Conservation (phyloP, 179 eudicot species). For the Sideroxylon spinosum region DNA sequence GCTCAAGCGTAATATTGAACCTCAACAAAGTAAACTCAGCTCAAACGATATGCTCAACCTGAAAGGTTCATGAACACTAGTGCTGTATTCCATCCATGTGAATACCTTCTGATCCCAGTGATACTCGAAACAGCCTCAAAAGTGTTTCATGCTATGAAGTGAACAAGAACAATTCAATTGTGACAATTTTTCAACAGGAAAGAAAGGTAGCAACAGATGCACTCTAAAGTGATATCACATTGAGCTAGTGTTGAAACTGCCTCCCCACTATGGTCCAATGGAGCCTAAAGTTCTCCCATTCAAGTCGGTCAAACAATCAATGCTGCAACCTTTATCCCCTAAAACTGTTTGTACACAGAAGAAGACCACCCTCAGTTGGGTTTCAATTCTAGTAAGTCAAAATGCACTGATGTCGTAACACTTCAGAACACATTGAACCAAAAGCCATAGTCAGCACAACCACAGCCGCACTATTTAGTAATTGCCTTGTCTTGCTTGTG, state of each 20-base stretch:
- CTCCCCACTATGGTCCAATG: not conserved
- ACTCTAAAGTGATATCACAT: not conserved
- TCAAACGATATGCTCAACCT: not conserved
- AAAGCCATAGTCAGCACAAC: not conserved
- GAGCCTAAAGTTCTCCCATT: too few species aligned
- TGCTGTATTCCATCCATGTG: not conserved
- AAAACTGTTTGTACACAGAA: not conserved
- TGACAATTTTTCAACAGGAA: not conserved
- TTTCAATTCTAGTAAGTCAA: not conserved
- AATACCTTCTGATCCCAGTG: not conserved
- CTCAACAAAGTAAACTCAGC: not conserved
- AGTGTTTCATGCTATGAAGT: not conserved
- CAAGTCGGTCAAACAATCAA: too few species aligned
- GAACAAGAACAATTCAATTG: not conserved
- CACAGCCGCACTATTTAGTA: not conserved
- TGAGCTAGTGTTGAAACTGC: not conserved
- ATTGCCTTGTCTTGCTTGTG: not conserved
- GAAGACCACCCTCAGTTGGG: not conserved
- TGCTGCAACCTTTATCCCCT: not conserved
- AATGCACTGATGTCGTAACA: not conserved
- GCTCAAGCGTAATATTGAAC: not conserved
- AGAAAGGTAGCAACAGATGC: not conserved
- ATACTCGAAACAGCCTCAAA: too few species aligned
- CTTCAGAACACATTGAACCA: not conserved
- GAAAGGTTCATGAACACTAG: not conserved